A percentile compares a stretch with the other conserved stretches of the same genome.
phyloP scores from a whole-genome alignment of 176 grass and related monocot genomes.

The Echinochloa phyllopogon region DNA sequence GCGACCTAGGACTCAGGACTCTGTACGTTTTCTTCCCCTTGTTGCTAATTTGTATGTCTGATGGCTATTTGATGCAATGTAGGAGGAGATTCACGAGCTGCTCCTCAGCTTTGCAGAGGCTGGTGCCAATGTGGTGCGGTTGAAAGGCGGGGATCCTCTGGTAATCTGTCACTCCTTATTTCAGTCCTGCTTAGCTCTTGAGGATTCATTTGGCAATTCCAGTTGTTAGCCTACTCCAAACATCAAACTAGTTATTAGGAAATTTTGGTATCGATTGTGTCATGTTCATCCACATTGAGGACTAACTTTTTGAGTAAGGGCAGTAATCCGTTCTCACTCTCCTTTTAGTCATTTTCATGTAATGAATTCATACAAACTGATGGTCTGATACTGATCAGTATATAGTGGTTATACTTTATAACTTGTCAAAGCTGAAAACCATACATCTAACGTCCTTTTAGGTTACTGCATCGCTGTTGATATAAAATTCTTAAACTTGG shows the following conservation, averaged over 20 bases:
- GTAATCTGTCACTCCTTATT: slow-evolving; percentile 44
- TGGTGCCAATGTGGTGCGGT: slow-evolving; percentile 89
- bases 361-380: background rate
- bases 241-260: background rate
- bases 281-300: background rate
- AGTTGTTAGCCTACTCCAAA: background rate
- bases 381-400: background rate
- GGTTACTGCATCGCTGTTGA: background rate
- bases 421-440: background rate
- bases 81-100: slow-evolving; percentile 97
- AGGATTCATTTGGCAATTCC: background rate
- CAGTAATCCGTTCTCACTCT: background rate
- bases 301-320: background rate
- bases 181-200: background rate
- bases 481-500: background rate
- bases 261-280: background rate
- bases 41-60: background rate
- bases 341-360: background rate
- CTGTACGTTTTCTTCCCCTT: background rate
- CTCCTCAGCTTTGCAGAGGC: slow-evolving; percentile 93
- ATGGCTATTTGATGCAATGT: slow-evolving; percentile 35
- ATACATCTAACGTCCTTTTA: background rate
- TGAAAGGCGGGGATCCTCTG: slow-evolving; percentile 97
- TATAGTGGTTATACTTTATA: background rate
- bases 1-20: background rate